A percentile compares a stretch with the other conserved stretches of the same genome.
phyloP scores from a whole-genome alignment of 2,329 filamentous ascomycete genomes.

The Xylaria hypoxylon region DNA sequence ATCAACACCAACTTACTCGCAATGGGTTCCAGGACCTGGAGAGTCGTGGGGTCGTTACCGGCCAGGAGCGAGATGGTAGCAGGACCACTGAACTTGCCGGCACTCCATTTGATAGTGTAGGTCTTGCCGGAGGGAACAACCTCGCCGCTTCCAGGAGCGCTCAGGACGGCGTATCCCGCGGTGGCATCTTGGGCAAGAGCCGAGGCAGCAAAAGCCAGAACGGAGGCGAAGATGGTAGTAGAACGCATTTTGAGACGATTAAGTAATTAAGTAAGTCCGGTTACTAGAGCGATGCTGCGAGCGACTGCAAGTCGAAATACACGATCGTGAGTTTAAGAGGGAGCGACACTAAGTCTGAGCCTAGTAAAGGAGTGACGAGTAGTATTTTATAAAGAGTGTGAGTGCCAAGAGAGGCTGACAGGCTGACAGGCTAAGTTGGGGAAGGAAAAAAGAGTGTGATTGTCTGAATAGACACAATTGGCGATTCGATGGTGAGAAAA shows the following conservation, averaged over 20 bases:
- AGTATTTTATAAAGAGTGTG: conserved; percentile 36
- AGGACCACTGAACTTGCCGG: conserved; percentile 56
- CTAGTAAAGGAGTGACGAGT: conserved; percentile 31
- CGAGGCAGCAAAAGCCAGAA: conserved; percentile 64
- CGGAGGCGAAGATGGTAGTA: conserved; percentile 59
- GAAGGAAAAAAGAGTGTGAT: conserved; percentile 35
- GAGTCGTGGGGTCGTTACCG: conserved; percentile 58
- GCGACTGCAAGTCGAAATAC: conserved; percentile 8
- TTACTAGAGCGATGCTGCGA: background rate
- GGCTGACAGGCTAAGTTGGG: conserved; percentile 18
- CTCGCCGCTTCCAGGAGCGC: conserved; percentile 58
- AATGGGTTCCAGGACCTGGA: conserved; percentile 58
- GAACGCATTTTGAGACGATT: conserved; percentile 65
- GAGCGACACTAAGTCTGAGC: conserved; percentile 24
- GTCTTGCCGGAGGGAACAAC: conserved; percentile 61
- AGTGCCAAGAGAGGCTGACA: conserved; percentile 34
- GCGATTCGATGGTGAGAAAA: conserved; percentile 27
- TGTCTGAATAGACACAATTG: conserved; percentile 34
- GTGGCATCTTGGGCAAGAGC: conserved; percentile 62
- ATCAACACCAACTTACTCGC: conserved; percentile 59
- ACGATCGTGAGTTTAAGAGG: conserved; percentile 3
- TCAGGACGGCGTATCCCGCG: conserved; percentile 67
- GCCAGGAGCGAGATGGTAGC: conserved; percentile 67
- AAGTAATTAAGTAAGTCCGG: conserved; percentile 12
- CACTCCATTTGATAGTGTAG: conserved; percentile 64